A percentile compares a stretch with the other conserved stretches of the same genome.
Conservation (phyloP, 805 yeast species). For the Kazachstania martiniae region DNA sequence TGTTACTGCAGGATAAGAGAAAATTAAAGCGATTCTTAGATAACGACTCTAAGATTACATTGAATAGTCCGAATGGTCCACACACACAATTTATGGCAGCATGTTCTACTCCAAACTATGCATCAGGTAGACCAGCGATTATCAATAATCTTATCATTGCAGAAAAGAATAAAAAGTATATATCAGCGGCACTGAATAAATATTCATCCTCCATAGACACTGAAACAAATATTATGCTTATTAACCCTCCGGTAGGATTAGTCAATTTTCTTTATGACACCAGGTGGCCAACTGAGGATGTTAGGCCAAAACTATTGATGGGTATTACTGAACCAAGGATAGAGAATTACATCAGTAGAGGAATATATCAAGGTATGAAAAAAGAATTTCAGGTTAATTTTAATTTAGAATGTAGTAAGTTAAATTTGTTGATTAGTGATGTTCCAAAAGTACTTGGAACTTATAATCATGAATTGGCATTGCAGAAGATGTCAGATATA, state of each 20-base stretch:
- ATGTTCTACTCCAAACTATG: conserved; percentile 21
- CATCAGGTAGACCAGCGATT: conserved; percentile 22
- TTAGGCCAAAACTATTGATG: conserved; percentile 47
- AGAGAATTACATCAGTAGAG: no score
- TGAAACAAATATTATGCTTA: conserved; percentile 46
- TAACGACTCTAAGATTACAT: conserved; percentile 31
- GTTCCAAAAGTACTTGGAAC: conserved; percentile 7
- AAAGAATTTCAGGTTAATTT: conserved; percentile 2
- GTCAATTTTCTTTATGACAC: conserved; percentile 35
- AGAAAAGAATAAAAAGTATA: conserved; percentile 46
- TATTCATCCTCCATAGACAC: conserved; percentile 32
- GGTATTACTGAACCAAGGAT: conserved; percentile 33
- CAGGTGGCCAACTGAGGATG: conserved; percentile 39
- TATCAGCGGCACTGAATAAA: conserved; percentile 39
- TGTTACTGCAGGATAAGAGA: conserved; percentile 34
- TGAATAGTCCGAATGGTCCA: not conserved
- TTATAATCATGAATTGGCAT: conserved; percentile 6
- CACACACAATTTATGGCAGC: conserved; percentile 25
- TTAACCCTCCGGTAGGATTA: conserved; percentile 69
- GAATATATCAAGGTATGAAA: no score
- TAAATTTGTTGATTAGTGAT: conserved; percentile 6
- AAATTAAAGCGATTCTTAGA: conserved; percentile 32
- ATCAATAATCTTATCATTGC: conserved; percentile 49
- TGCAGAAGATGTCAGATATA: conserved; percentile 1
- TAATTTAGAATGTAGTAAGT: not conserved